Base-by-base conservation (phyloP, 2,329 filamentous ascomycete species). In the Fusarium sp. region DNA sequence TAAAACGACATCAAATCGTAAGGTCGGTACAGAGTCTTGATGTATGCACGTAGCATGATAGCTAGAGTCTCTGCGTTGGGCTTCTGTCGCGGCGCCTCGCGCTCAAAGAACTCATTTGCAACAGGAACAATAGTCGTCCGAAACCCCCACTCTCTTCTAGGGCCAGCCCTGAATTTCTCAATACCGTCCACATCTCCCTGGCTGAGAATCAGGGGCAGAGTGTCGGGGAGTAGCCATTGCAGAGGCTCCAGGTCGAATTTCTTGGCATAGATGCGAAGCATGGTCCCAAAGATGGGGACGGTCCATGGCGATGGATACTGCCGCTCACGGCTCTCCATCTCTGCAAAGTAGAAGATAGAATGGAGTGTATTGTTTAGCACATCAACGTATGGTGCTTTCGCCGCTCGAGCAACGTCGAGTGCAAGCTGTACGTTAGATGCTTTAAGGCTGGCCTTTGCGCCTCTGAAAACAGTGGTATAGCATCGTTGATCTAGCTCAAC, bases 381-480 rank as follows among this genome's bases (percentile, higher is more conserved):
- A 24, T 80, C 77, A 6, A 78, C 72, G 22, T 75, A 67, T 5
- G 85, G 73, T 50, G 83, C 84, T 9, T 86, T 79, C 56, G 91
- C 84, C 48, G 92, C 85, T 36, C 84, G 83, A 47, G 81, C 82
- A 3, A 84, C 75, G 16, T 82, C 83, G 33, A 83, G 69, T 3
- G 81, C 77, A 36, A 75, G 75, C 22, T 70, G 62, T n/a, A 94
- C 84, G 31, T 86, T 86, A 7, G 84, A 80, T 9, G 86, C 83
- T 68, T 93, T 86, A 30, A 85, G 81, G 26, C 85, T 84, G 8
- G 79, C 78, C 73, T 94, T 93, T 57, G 93, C 92, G 36, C 92
- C 91, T 65, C 91, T 88, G 45, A 97, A 86, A 38, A 97, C 84
- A 33, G 90, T 90, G 2, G 90, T 86, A 78, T 91, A 93, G 0